Percentiles rank a stretch among this genome's conserved stretches.
Conservation (phyloP, 1,284 basidiomycete species). For the Sutorius eximius region DNA sequence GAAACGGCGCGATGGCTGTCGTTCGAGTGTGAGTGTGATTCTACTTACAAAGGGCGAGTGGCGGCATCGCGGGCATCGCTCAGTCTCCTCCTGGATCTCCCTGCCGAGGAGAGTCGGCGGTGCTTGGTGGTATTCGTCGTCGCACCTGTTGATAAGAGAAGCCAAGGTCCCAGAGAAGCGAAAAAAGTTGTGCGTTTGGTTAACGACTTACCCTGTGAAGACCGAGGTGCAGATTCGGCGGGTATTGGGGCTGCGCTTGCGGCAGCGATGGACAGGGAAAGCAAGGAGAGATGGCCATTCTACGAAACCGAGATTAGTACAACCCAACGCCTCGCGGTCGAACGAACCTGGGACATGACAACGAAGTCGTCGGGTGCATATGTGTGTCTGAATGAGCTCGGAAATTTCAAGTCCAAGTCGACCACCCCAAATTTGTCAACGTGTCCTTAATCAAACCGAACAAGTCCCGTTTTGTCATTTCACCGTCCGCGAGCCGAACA, state of each 20-base stretch:
- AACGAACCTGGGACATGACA: constrained; percentile 32
- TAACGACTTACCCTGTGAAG: constrained; percentile 19
- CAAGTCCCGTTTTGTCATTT: background rate
- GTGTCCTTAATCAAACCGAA: constrained; percentile 15
- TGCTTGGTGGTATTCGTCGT: constrained; percentile 46
- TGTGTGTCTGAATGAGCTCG: constrained; percentile 2
- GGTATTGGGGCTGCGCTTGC: constrained; percentile 50
- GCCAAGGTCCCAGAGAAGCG: background rate
- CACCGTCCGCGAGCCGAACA: background rate
- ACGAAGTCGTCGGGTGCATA: constrained; percentile 9
- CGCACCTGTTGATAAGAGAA: constrained; percentile 19
- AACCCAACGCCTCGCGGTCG: background rate
- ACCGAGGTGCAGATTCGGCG: constrained; percentile 21
- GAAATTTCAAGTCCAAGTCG: constrained; percentile 14
- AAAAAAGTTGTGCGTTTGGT: background rate
- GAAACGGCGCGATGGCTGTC: background rate
- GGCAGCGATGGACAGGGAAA: constrained; percentile 66
- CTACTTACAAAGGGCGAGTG: constrained; percentile 65
- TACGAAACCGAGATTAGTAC: constrained; percentile 8
- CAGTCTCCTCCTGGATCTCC: constrained; percentile 63
- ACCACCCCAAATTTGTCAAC: constrained; percentile 26
- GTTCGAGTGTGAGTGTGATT: constrained; percentile 2
- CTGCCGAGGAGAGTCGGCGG: constrained; percentile 66
- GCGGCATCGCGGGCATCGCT: constrained; percentile 78
- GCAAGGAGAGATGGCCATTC: constrained; percentile 45